Conservation (phyloP, 169 alveolate species). For the Eimeria necatrix region DNA sequence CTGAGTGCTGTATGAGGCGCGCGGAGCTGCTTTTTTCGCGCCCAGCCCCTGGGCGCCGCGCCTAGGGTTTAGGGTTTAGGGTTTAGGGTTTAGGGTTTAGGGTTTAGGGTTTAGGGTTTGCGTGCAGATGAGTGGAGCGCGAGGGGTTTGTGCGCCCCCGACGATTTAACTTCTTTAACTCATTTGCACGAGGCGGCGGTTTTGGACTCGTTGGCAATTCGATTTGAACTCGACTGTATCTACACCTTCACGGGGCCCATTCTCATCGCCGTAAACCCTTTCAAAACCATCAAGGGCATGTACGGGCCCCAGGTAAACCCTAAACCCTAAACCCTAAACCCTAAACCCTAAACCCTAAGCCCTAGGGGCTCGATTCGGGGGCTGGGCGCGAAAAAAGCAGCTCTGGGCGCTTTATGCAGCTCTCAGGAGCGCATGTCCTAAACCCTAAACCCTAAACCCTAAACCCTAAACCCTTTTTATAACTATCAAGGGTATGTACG, state of each 20-base stretch:
- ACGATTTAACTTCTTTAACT: slow-evolving; percentile 92
- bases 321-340: slow-evolving; percentile 80
- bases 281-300: slow-evolving; percentile 88
- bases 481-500: not conserved
- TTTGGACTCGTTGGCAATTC: slow-evolving; percentile 93
- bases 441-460: not conserved
- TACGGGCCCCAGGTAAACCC: slow-evolving; percentile 82
- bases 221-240: slow-evolving; percentile 94
- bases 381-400: not conserved
- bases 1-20: not conserved
- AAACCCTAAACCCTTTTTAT: not conserved
- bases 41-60: slow-evolving; percentile 26
- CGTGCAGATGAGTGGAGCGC: slow-evolving; percentile 71
- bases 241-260: slow-evolving; percentile 98
- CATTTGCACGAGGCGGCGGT: slow-evolving; percentile 96
- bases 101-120: not conserved
- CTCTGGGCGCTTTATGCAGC: not conserved
- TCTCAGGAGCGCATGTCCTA: not conserved
- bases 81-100: slow-evolving; percentile 83
- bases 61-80: no score
- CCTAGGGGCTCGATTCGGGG: no score
- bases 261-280: slow-evolving; percentile 98
- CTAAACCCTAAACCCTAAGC: no score
- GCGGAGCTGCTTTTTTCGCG: not conserved
- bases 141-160: slow-evolving; percentile 79